These are phyloP conservation scores for Curvularia sp. DNA, from an alignment of 2,329 filamentous ascomycete species.

Conservation along the genomic window DNA sequence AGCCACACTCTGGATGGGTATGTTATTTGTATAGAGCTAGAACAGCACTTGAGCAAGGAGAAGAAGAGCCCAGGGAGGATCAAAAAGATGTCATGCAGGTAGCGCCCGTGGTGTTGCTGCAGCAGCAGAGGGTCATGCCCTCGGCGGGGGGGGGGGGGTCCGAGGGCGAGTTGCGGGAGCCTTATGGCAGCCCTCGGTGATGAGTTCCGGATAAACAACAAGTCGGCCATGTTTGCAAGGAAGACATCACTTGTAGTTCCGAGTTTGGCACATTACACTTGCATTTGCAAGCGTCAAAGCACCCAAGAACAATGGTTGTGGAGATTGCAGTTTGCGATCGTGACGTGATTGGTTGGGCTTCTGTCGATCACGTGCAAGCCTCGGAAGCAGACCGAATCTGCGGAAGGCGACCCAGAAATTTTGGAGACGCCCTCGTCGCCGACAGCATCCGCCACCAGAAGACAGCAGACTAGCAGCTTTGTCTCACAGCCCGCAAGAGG, in stretches of 20 bases:
- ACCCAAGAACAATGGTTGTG: slow-evolving; percentile 5
- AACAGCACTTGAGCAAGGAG: background rate
- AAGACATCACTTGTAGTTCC: background rate
- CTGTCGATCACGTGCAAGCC: slow-evolving; percentile 33
- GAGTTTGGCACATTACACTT: background rate
- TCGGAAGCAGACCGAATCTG: slow-evolving; percentile 34
- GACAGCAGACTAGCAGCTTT: background rate
- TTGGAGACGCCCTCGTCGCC: slow-evolving; percentile 27
- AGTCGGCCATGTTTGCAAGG: background rate
- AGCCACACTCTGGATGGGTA: slow-evolving; percentile 19
- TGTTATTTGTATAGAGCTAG: background rate
- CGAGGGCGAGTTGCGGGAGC: slow-evolving; percentile 23
- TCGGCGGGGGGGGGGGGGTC: slow-evolving; percentile 27
- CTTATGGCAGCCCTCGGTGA: slow-evolving; percentile 9
- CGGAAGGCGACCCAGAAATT: slow-evolving; percentile 42
- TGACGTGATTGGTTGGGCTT: slow-evolving; percentile 37
- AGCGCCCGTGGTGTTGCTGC: slow-evolving; percentile 25
- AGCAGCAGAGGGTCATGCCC: slow-evolving; percentile 22
- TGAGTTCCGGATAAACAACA: background rate
- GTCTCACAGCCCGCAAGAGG: background rate
- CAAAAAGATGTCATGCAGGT: slow-evolving; percentile 12
- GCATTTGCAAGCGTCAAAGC: slow-evolving; percentile 2
- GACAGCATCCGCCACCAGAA: slow-evolving; percentile 24
- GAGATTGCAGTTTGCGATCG: slow-evolving; percentile 39
- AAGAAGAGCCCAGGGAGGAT: background rate